Conservation (phyloP, 2,329 filamentous ascomycete genomes). For the Daldinia sp. region DNA sequence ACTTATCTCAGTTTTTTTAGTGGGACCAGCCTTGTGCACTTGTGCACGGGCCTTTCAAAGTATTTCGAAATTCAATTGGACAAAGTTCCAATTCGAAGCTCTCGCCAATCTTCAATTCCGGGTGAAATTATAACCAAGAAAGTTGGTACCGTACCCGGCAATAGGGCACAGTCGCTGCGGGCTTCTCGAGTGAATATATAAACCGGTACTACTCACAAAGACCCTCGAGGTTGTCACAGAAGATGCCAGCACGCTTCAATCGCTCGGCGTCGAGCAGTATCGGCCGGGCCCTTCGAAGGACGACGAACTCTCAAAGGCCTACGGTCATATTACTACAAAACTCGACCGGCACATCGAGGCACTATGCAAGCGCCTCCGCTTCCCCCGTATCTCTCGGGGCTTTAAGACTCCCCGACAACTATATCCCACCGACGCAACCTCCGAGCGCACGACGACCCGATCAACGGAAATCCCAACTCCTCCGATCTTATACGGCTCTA, state of each 20-base stretch:
- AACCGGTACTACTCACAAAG: background rate
- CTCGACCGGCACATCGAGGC: conserved; percentile 33
- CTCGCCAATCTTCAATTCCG: conserved; percentile 19
- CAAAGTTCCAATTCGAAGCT: conserved; percentile 22
- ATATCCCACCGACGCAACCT: conserved; percentile 76
- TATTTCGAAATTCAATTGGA: conserved; percentile 24
- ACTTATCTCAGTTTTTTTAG: no score
- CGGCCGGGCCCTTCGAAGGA: conserved; percentile 36
- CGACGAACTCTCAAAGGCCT: conserved; percentile 33
- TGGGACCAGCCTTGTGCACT: background rate
- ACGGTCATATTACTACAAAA: conserved; percentile 27
- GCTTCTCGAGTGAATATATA: background rate
- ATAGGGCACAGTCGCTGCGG: background rate
- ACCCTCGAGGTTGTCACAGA: background rate
- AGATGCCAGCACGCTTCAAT: conserved; percentile 42
- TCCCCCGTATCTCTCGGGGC: conserved; percentile 33
- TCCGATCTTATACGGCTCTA: conserved; percentile 85
- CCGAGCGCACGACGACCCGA: conserved; percentile 87
- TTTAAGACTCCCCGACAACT: conserved; percentile 55
- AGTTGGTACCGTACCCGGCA: background rate
- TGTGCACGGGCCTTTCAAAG: conserved; percentile 10
- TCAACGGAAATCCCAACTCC: conserved; percentile 88
- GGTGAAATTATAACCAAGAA: background rate
- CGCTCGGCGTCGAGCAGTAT: conserved; percentile 39
- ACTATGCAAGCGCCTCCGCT: conserved; percentile 42